Evolutionary conservation across 2,329 filamentous ascomycete genomes (phyloP), one percentile per base, ranked within the genome.

Genomic region (Myriosclerotinia scirpicola): DNA sequence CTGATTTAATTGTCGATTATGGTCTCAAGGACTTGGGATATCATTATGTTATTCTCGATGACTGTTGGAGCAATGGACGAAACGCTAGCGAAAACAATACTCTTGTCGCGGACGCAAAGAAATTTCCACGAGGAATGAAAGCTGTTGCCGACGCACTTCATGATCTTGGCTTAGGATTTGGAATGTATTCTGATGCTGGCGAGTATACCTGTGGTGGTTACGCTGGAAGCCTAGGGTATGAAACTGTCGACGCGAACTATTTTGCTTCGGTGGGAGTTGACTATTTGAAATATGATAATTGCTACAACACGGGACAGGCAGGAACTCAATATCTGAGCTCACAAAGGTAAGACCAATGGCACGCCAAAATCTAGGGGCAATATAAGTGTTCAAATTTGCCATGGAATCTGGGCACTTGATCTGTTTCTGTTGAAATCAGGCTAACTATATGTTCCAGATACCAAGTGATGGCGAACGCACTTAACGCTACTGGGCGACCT

Each of bases 201-300:
- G 76, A 77, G 52, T 79, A 76, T 54, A 78, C 76, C 5, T 80
- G 78, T 68, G 78, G 73, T 3, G 73, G 74, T 36, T 80, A 79
- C 66, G 75, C 80, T 1, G 83, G 81, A 1, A 80, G 77, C 52
- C 71, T 83, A 52, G 83, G 81, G 6, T 79, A 83, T 70, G 84
- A 85, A 72, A 77, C 79, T 44, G 77, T 81, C 38, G 84, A 87
- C 73, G 84, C 84, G 0, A 74, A 81, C 20, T 78, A 80, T 0
- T 85, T 81, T 72, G 83, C 84, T 0, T 75, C 74, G 20, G 84
- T 82, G 81, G 83, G 80, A 1, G 80, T 84, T 42, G 80, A 82
- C 73, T 84, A 83, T 69, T 73, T 83, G 30, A 83, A 85, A 72
- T 85, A 85, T 70, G 83, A 85, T 74, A 85, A 85, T 72, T 86